Evolutionary conservation across 192 early-diverging fungal species (phyloP), one percentile per base, ranked within the genome.

Genomic region (Chytriomyces hyalinus): DNA sequence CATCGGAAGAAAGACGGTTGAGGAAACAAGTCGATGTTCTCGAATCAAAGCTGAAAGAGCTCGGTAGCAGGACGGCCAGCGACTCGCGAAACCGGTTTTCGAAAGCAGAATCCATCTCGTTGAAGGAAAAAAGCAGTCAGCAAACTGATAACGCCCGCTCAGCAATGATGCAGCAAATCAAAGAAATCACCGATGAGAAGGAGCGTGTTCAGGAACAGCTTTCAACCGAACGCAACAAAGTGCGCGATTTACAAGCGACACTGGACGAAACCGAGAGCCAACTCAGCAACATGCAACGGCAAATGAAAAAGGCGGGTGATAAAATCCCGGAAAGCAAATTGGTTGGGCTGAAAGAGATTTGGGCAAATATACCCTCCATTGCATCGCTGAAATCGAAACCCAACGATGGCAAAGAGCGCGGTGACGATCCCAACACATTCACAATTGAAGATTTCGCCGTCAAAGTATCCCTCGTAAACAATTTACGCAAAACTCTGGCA

Each of bases 121-220:
- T 49, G 65, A 68, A 59, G n/a, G 53, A 75, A 73, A 80, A 83
- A 76, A 60, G 76, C 46, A 11, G 62, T 44, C 36, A 57, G 24
- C 71, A 80, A 47, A 78, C 75, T n/a, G 79, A 70, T 22, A 66
- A 61, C 47, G 49, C 65, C 59, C 48, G 72, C 15, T 63, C 75
- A 11, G 78, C 75, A 8, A 59, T 85, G 22, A 67, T 66, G 22
- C 43, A 13, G 6, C 84, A 86, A 61, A 48, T 84, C 44, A 77
- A 80, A 65, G 84, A 84, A 44, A 80, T 80, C 17, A 79, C 82
- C 9, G 45, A 78, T 68, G 82, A 84, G 48, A 78, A 78, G 46
- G 84, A 86, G 36, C 72, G 71, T 17, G 46, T 84, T 44, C 66
- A 80, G 61, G 22, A 76, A 15, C 65, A 81, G 76, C 59, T 82